Conservation (phyloP, 306 rosid genomes). For the Cucurbita maxima region DNA sequence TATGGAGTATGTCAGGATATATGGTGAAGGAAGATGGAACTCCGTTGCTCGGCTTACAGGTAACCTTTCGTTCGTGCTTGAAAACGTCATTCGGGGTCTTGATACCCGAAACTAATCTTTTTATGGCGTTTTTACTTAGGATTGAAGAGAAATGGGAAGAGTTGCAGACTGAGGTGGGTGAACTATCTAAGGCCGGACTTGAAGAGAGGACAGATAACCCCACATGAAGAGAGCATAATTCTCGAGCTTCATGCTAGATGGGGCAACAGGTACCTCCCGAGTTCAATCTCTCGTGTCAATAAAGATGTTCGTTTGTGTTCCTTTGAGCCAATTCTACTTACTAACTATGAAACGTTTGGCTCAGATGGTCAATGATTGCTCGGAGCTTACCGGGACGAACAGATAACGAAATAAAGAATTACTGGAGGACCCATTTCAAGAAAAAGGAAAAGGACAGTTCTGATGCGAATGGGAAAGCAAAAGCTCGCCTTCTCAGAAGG, state of each 20-base stretch:
- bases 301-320: not conserved
- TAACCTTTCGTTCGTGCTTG: not conserved
- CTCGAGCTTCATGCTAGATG: constrained; percentile 68
- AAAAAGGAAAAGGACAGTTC: constrained; percentile 34
- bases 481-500: constrained; percentile 39
- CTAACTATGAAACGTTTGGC: not conserved
- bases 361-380: constrained; percentile 91
- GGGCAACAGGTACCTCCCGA: constrained; percentile 63
- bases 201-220: constrained; percentile 80
- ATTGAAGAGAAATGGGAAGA: constrained; percentile 81
- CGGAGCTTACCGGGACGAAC: constrained; percentile 83
- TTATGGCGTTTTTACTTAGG: constrained; percentile 21
- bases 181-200: constrained; percentile 78
- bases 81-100: no score
- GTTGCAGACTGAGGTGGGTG: constrained; percentile 94
- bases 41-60: constrained; percentile 86
- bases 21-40: constrained; percentile 98
- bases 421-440: constrained; percentile 92
- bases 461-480: constrained; percentile 45
- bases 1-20: constrained; percentile 54
- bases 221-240: constrained; percentile 74
- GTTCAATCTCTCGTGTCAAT: no score
- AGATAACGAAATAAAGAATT: constrained; percentile 79
- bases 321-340: not conserved
- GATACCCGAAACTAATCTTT: not conserved